phyloP scores from a whole-genome alignment of 495 filamentous ascomycete species.

The Parathielavia hyrcaniae region DNA sequence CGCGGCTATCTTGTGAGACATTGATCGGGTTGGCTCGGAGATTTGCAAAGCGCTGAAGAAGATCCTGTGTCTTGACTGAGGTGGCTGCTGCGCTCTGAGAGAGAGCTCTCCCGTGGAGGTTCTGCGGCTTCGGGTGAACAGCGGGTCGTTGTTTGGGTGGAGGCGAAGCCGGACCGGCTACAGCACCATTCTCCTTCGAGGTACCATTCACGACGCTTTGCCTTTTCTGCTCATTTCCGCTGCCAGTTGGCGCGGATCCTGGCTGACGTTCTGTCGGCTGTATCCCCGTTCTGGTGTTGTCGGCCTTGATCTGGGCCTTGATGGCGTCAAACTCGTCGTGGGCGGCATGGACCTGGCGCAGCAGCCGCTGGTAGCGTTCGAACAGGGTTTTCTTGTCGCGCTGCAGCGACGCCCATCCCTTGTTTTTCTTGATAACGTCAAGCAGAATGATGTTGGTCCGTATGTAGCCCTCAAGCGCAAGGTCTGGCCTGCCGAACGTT shows the following conservation, averaged over 20 bases:
- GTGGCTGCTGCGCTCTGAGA: conserved; percentile 9
- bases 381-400: conserved; percentile 18
- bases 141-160: conserved; percentile 40
- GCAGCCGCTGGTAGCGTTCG: conserved; percentile 44
- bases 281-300: conserved; percentile 54
- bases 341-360: conserved; percentile 30
- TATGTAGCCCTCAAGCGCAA: conserved; percentile 63
- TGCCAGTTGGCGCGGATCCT: background rate
- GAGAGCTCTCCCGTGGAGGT: conserved; percentile 52
- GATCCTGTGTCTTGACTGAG: conserved; percentile 34
- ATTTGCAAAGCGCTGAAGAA: conserved; percentile 54
- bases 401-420: conserved; percentile 28
- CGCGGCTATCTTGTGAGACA: conserved; percentile 33
- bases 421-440: conserved; percentile 51
- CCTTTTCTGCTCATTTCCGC: background rate
- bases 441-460: conserved; percentile 69
- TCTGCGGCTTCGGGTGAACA: conserved; percentile 58
- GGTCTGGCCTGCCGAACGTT: conserved; percentile 47
- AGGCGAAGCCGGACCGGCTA: conserved; percentile 9
- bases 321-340: conserved; percentile 51
- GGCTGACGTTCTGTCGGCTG: conserved; percentile 25
- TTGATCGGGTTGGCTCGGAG: conserved; percentile 39
- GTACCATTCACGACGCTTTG: background rate
- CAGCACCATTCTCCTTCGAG: conserved; percentile 16
- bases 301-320: conserved; percentile 60